Evolutionary conservation across 73 alveolate genomes (phyloP).

Genomic region (Breviolum minutum): DNA sequence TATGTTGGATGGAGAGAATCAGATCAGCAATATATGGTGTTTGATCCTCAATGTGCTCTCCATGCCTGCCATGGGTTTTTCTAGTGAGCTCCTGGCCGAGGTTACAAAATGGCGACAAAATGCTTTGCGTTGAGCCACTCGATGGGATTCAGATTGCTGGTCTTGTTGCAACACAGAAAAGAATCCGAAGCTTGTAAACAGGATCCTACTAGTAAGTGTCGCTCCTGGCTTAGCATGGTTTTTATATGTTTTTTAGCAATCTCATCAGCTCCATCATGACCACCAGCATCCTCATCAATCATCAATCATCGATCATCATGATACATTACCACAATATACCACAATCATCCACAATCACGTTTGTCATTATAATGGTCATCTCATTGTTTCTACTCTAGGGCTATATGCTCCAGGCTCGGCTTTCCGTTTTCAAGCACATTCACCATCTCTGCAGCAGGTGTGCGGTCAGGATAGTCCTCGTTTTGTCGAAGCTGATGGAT

Average conservation of each 20-base stretch:
- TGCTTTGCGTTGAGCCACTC: slow-evolving; percentile 72
- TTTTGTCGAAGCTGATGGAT: too few species aligned
- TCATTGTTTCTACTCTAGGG: too few species aligned
- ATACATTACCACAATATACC: too few species aligned
- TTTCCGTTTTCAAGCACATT: slow-evolving; percentile 71
- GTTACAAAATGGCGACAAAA: slow-evolving; percentile 81
- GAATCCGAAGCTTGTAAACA: not conserved
- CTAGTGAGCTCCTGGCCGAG: not conserved
- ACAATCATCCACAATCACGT: too few species aligned
- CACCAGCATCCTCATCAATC: too few species aligned
- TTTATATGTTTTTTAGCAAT: not conserved
- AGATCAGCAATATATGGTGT: too few species aligned
- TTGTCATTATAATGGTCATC: too few species aligned
- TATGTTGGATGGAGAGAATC: too few species aligned
- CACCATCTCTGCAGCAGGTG: slow-evolving; percentile 84
- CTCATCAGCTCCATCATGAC: not conserved
- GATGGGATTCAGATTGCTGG: not conserved
- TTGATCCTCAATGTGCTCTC: too few species aligned
- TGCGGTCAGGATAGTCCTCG: not conserved
- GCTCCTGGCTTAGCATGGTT: not conserved
- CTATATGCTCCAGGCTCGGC: slow-evolving; percentile 5
- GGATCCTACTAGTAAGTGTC: not conserved
- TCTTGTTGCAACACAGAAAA: not conserved
- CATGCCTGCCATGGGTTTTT: not conserved
- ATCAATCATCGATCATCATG: too few species aligned